Evolutionary conservation across 148 eudicot genomes (phyloP).

Genomic region (Vaccinium macrocarpon): DNA sequence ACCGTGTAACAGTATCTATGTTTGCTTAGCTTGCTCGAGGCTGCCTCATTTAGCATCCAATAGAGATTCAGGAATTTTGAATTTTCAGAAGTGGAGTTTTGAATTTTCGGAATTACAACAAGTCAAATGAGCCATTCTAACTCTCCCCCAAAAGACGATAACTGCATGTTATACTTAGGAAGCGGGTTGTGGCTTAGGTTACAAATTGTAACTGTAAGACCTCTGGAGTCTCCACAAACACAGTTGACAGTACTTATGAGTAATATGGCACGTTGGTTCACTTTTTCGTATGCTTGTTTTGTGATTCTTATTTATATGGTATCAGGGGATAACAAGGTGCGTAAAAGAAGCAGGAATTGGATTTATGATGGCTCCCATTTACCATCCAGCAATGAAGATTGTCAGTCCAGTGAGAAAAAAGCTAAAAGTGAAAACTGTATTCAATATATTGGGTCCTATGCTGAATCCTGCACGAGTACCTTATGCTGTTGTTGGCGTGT

Average conservation of each 20-base stretch:
- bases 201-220: background rate
- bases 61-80: too few relatives aligned
- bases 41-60: background rate
- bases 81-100: background rate
- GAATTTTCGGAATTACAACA: background rate
- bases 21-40: background rate
- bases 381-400: slow-evolving; percentile 97
- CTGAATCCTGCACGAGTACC: slow-evolving; percentile 93
- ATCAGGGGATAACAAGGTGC: slow-evolving; percentile 74
- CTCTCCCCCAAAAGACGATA: background rate
- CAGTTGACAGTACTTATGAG: background rate
- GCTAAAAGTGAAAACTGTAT: slow-evolving; percentile 86
- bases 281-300: background rate
- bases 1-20: background rate
- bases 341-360: slow-evolving; percentile 88
- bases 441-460: slow-evolving; percentile 94
- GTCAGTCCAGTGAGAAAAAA: slow-evolving; percentile 89
- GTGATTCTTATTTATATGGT: background rate
- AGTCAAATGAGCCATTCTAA: background rate
- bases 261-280: background rate
- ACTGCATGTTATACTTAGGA: background rate
- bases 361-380: slow-evolving; percentile 94
- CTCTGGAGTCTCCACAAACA: background rate
- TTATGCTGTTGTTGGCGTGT: slow-evolving; percentile 96
- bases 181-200: background rate